Percentiles rank a stretch among this genome's conserved stretches.
These are phyloP conservation scores for Peterozyma toletana DNA, from an alignment of 805 yeast genomes.

Conservation along the genomic window DNA sequence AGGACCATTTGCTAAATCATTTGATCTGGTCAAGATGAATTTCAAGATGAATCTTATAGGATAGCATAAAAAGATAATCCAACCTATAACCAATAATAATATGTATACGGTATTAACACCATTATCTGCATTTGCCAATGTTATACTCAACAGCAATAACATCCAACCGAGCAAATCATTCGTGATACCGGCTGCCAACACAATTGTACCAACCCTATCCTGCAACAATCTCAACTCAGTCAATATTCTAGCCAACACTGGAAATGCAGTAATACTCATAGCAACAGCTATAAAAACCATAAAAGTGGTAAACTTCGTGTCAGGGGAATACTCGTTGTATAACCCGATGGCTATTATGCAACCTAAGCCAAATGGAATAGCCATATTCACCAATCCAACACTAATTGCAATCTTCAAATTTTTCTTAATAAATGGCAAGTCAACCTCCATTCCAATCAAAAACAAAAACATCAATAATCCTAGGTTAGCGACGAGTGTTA, in stretches of 20 bases:
- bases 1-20: constrained; percentile 57
- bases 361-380: constrained; percentile 76
- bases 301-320: constrained; percentile 55
- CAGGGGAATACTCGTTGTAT: constrained; percentile 40
- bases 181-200: constrained; percentile 77
- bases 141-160: constrained; percentile 65
- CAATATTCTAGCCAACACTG: constrained; percentile 73
- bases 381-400: constrained; percentile 68
- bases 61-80: constrained; percentile 54
- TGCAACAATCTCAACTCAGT: constrained; percentile 65
- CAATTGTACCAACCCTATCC: constrained; percentile 66
- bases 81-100: constrained; percentile 56
- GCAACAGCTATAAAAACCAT: constrained; percentile 82
- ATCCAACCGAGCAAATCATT: constrained; percentile 83
- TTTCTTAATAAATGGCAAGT: constrained; percentile 52
- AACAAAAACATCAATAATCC: constrained; percentile 73
- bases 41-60: constrained; percentile 48
- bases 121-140: constrained; percentile 65
- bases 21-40: constrained; percentile 34
- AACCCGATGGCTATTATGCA: constrained; percentile 65
- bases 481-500: constrained; percentile 62
- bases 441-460: constrained; percentile 76
- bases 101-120: constrained; percentile 69
- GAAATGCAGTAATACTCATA: constrained; percentile 79
- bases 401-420: constrained; percentile 54